These are phyloP conservation scores for Fusarium pseudocircinatum DNA, from an alignment of 2,329 filamentous ascomycete species.

Conservation along the genomic window DNA sequence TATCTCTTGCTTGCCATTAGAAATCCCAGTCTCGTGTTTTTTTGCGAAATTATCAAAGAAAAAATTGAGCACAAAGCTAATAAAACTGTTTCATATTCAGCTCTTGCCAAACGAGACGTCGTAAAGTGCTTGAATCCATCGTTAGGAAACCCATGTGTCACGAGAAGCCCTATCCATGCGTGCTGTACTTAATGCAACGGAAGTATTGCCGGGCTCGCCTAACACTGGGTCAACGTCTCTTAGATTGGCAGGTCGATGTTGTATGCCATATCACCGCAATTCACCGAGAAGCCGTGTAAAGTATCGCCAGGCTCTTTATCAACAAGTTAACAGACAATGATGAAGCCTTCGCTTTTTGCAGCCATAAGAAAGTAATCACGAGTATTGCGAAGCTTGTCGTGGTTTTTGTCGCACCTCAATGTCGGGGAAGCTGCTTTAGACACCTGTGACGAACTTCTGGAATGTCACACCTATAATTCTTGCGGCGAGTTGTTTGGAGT, in stretches of 20 bases:
- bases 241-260: conserved; percentile 16
- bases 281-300: conserved; percentile 6
- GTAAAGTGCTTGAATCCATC: conserved; percentile 12
- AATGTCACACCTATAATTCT: conserved; percentile 31
- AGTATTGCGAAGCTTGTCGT: not conserved
- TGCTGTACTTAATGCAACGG: conserved; percentile 32
- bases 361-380: not conserved
- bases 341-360: not conserved
- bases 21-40: not conserved
- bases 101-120: conserved; percentile 34
- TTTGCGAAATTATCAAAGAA: conserved; percentile 1
- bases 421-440: not conserved
- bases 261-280: conserved; percentile 8
- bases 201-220: conserved; percentile 38
- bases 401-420: conserved; percentile 12
- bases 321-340: not conserved
- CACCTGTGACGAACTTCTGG: conserved; percentile 8
- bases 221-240: conserved; percentile 23
- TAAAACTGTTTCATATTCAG: conserved; percentile 40
- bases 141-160: conserved; percentile 22
- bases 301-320: not conserved
- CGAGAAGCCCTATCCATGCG: conserved; percentile 19
- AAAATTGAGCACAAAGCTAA: conserved; percentile 5
- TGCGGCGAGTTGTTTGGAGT: conserved; percentile 29
- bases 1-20: not conserved